Conservation (phyloP, 2,329 filamentous ascomycete genomes). For the Fusarium chlamydosporum region DNA sequence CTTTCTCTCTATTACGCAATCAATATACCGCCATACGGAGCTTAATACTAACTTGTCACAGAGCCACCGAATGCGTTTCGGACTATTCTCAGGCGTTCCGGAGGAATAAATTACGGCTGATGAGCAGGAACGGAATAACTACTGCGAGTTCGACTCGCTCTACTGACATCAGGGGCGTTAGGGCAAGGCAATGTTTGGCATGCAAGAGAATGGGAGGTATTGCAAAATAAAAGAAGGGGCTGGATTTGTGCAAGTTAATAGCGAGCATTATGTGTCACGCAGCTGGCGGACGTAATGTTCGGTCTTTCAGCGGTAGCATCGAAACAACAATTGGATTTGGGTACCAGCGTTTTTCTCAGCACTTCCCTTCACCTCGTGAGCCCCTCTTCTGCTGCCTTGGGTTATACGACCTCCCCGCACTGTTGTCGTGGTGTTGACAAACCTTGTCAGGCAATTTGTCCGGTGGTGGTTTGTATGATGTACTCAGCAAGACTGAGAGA, state of each 20-base stretch:
- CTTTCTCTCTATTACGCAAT: not conserved
- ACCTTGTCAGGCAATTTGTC: constrained; percentile 10
- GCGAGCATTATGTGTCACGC: constrained; percentile 56
- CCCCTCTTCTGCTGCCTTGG: constrained; percentile 7
- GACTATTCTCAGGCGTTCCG: constrained; percentile 77
- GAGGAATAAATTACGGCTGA: constrained; percentile 63
- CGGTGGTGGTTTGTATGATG: not conserved
- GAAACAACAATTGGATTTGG: constrained; percentile 53
- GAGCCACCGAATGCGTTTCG: constrained; percentile 84
- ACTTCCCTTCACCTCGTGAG: constrained; percentile 1
- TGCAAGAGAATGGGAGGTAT: constrained; percentile 45
- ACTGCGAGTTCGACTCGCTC: constrained; percentile 40
- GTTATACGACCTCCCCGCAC: constrained; percentile 5
- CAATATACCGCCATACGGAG: constrained; percentile 8
- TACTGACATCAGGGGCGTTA: constrained; percentile 49
- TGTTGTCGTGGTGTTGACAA: constrained; percentile 6
- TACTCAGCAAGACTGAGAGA: not conserved
- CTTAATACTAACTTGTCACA: constrained; percentile 57
- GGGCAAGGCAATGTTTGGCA: constrained; percentile 43
- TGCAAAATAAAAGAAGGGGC: constrained; percentile 44
- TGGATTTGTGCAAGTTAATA: constrained; percentile 53
- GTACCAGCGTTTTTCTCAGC: constrained; percentile 44
- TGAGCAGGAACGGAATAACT: constrained; percentile 27
- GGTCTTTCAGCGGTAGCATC: constrained; percentile 52
- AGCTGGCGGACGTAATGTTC: constrained; percentile 49